Evolutionary conservation across 1,284 basidiomycete genomes (phyloP).

Genomic region (Cutaneotrichosporon cavernicola): DNA sequence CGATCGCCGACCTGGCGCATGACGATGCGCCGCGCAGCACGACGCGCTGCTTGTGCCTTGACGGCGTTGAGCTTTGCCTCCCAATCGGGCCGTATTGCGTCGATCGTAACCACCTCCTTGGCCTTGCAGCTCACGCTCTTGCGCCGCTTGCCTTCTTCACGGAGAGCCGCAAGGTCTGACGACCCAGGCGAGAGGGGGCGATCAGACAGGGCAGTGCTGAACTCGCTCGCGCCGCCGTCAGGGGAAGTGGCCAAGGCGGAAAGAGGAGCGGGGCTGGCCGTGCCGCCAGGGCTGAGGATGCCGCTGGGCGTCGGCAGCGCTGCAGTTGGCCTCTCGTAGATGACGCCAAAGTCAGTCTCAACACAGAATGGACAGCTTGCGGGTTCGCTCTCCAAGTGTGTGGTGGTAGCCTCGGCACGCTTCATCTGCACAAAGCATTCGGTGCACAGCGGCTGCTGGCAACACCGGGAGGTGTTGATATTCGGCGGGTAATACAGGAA

Average conservation of each 20-base stretch:
- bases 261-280: constrained; percentile 15
- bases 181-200: constrained; percentile 2
- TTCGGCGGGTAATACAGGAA: constrained; percentile 92
- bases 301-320: constrained; percentile 17
- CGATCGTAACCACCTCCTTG: constrained; percentile 82
- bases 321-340: constrained; percentile 71
- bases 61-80: constrained; percentile 86
- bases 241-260: constrained; percentile 48
- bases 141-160: constrained; percentile 44
- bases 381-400: constrained; percentile 85
- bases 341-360: constrained; percentile 91
- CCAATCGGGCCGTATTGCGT: constrained; percentile 93
- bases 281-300: constrained; percentile 6
- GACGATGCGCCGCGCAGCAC: constrained; percentile 91
- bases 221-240: constrained; percentile 62
- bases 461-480: constrained; percentile 95
- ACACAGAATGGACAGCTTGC: constrained; percentile 97
- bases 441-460: constrained; percentile 96
- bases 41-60: constrained; percentile 77
- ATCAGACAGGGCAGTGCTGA: constrained; percentile 27
- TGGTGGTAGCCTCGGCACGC: constrained; percentile 85
- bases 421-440: constrained; percentile 99
- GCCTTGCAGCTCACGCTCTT: constrained; percentile 56
- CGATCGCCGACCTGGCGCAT: constrained; percentile 98
- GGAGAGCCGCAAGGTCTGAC: neutral